Conservation (phyloP, 2,329 filamentous ascomycete genomes). For the Blumeria graminis region DNA sequence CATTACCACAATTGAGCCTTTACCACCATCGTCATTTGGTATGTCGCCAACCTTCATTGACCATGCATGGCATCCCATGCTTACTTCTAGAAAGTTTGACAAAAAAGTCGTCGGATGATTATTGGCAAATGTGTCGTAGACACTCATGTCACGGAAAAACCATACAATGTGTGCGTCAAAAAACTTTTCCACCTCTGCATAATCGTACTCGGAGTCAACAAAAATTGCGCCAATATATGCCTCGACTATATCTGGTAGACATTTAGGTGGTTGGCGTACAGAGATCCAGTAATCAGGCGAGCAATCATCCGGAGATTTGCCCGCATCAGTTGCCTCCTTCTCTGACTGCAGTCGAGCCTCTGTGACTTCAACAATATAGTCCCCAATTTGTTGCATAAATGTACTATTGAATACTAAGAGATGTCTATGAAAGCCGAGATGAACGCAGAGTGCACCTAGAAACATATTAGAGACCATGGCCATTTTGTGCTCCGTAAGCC, state of each 20-base stretch:
- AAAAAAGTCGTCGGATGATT: conserved; percentile 65
- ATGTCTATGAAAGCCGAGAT: conserved; percentile 53
- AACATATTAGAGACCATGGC: conserved; percentile 98
- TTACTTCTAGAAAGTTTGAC: conserved; percentile 33
- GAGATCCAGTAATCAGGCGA: conserved; percentile 45
- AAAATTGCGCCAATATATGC: conserved; percentile 77
- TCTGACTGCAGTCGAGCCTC: conserved; percentile 22
- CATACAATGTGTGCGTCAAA: conserved; percentile 50
- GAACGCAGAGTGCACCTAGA: conserved; percentile 56
- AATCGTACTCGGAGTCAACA: conserved; percentile 68
- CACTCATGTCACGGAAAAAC: conserved; percentile 64
- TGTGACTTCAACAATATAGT: conserved; percentile 33
- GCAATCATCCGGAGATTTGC: conserved; percentile 18
- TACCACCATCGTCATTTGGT: conserved; percentile 15
- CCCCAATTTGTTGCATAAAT: conserved; percentile 22
- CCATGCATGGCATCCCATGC: conserved; percentile 40
- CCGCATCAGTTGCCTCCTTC: conserved; percentile 14
- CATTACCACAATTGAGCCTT: conserved; percentile 38
- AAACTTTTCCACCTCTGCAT: conserved; percentile 46
- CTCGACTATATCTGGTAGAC: conserved; percentile 68
- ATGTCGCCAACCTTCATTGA: conserved; percentile 22
- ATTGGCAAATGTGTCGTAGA: conserved; percentile 72
- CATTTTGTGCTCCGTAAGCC: conserved; percentile 97
- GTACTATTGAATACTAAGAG: conserved; percentile 29
- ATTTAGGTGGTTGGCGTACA: conserved; percentile 41